Percentiles rank a stretch among this genome's conserved stretches.
These are phyloP conservation scores for Colletotrichum neosansevieriae DNA, from an alignment of 2,329 filamentous ascomycete species.

Conservation along the genomic window DNA sequence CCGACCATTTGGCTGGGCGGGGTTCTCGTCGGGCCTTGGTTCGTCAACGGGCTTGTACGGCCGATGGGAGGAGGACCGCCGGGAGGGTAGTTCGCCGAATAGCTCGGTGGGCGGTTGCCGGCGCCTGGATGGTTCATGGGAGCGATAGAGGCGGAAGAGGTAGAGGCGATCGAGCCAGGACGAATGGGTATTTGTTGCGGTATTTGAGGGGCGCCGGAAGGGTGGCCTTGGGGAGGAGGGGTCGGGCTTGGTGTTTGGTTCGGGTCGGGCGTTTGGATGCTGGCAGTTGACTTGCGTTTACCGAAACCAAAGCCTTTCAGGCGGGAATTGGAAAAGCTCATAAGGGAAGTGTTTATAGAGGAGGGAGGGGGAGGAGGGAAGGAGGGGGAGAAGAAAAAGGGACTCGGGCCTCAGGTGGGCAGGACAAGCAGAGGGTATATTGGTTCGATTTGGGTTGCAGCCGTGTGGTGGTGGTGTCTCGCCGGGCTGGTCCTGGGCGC, in stretches of 20 bases:
- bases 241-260: constrained; percentile 51
- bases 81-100: constrained; percentile 67
- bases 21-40: constrained; percentile 63
- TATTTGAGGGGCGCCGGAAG: constrained; percentile 58
- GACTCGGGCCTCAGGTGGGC: constrained; percentile 37
- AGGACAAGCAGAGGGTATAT: constrained; percentile 39
- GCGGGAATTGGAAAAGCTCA: constrained; percentile 85
- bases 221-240: constrained; percentile 48
- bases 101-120: constrained; percentile 73
- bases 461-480: constrained; percentile 22
- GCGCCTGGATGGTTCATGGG: constrained; percentile 73
- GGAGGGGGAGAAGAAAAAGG: constrained; percentile 37
- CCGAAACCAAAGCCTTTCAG: constrained; percentile 85
- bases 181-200: constrained; percentile 59
- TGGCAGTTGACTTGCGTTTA: constrained; percentile 79
- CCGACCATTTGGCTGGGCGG: constrained; percentile 72
- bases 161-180: constrained; percentile 57
- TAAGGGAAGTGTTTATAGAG: constrained; percentile 56
- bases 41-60: constrained; percentile 65
- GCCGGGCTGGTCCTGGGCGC: constrained; percentile 31
- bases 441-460: constrained; percentile 34
- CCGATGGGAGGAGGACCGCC: constrained; percentile 61
- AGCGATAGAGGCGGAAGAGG: constrained; percentile 60
- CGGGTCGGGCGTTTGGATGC: constrained; percentile 64
- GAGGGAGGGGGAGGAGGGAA: constrained; percentile 32